Percentiles rank a stretch among this genome's conserved stretches.
Conservation (phyloP, 139 green algal species). For the Auxenochlorella protothecoides region DNA sequence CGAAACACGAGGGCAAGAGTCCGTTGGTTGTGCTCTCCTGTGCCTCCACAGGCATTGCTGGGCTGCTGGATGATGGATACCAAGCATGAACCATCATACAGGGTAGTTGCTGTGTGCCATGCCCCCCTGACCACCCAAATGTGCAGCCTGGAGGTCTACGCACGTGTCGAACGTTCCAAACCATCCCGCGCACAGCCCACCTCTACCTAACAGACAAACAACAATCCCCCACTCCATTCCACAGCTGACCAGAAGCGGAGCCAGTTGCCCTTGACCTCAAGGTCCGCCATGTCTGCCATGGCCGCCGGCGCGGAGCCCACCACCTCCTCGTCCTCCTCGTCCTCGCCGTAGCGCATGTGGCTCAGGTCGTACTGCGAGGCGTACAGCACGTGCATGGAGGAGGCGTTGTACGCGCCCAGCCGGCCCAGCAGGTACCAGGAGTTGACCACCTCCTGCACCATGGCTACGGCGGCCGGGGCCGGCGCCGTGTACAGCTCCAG, state of each 20-base stretch:
- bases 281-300: slow-evolving; percentile 57
- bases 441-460: slow-evolving; percentile 46
- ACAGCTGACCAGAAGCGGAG: slow-evolving; percentile 40
- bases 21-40: background rate
- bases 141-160: too few species aligned
- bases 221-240: too few species aligned
- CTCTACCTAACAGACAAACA: too few species aligned
- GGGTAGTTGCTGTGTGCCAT: background rate
- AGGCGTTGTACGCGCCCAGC: slow-evolving; percentile 72
- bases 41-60: background rate
- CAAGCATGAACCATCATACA: background rate
- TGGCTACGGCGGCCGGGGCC: slow-evolving; percentile 2
- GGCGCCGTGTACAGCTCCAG: slow-evolving; percentile 21
- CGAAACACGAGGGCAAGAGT: background rate
- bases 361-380: slow-evolving; percentile 32
- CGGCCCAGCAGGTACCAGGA: slow-evolving; percentile 82
- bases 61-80: too few species aligned
- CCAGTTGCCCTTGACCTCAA: slow-evolving; percentile 50
- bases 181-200: too few species aligned
- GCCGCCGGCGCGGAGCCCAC: slow-evolving; percentile 13
- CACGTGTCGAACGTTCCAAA: too few species aligned
- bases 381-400: slow-evolving; percentile 34
- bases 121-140: background rate
- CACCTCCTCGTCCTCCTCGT: slow-evolving; percentile 48
- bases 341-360: slow-evolving; percentile 18